phyloP scores from a whole-genome alignment of 164 flowering plant genomes.

The Vitis rupestris region DNA sequence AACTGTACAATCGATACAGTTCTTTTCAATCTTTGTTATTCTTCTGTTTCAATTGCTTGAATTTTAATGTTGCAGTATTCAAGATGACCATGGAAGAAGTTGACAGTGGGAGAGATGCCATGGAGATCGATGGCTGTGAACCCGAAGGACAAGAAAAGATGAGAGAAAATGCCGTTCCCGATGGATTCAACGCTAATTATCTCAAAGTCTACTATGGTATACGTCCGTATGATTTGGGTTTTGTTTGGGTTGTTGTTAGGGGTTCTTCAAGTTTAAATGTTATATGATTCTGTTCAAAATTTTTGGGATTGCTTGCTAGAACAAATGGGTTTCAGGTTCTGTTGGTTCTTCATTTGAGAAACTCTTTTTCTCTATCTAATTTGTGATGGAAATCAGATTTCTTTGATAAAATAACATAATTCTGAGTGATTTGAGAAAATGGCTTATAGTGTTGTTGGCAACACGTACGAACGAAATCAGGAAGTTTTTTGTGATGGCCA shows the following conservation, averaged over 20 bases:
- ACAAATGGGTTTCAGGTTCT: no score
- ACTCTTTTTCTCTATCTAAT: no score
- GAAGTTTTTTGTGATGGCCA: no score
- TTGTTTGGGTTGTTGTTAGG: neutral
- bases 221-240: neutral
- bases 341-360: no score
- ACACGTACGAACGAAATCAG: no score
- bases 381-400: neutral
- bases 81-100: conserved; percentile 49
- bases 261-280: neutral
- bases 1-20: neutral
- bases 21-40: neutral
- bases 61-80: neutral
- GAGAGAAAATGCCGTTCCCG: conserved; percentile 21
- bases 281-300: neutral
- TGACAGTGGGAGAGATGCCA: conserved; percentile 53
- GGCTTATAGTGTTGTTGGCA: neutral
- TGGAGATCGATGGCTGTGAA: conserved; percentile 58
- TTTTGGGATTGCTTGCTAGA: no score
- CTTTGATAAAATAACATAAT: neutral
- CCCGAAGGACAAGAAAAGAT: conserved; percentile 12
- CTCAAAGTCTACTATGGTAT: conserved; percentile 78
- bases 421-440: neutral
- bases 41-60: neutral
- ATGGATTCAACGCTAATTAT: conserved; percentile 57